Evolutionary conservation across 2,329 filamentous ascomycete genomes (phyloP).

Genomic region (Talaromyces sp.): DNA sequence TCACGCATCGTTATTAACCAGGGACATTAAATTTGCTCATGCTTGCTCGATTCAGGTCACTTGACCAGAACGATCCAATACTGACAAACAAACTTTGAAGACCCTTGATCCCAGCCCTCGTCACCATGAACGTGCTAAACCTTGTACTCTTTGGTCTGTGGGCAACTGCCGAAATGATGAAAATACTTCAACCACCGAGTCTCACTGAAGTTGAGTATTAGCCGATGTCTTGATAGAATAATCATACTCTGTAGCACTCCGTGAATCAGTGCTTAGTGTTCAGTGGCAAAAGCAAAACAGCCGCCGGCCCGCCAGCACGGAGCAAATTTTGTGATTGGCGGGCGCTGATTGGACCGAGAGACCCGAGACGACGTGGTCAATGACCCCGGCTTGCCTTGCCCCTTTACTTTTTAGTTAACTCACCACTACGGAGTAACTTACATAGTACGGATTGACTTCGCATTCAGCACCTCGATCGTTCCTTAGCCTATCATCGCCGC

Average conservation of each 20-base stretch:
- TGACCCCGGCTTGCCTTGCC: neutral
- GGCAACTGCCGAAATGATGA: neutral
- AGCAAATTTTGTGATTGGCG: slow-evolving; percentile 8
- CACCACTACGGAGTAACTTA: no score
- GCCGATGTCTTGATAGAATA: neutral
- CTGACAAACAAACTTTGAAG: neutral
- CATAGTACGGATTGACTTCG: no score
- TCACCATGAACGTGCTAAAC: neutral
- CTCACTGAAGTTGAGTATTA: neutral
- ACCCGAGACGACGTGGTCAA: slow-evolving; percentile 4
- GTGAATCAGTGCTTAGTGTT: neutral
- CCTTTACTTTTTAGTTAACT: no score
- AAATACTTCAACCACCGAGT: neutral
- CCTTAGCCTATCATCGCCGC: neutral
- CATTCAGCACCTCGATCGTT: neutral
- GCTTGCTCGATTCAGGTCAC: neutral
- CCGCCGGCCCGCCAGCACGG: slow-evolving; percentile 11
- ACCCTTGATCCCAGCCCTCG: neutral
- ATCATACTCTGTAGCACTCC: no score
- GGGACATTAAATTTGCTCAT: neutral
- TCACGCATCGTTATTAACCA: neutral
- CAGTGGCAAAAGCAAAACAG: slow-evolving; percentile 8
- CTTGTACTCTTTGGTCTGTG: neutral
- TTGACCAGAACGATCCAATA: neutral
- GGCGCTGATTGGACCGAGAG: neutral